Conservation (phyloP, 2,329 filamentous ascomycete genomes). For the Pseudocercospora fijiensis region DNA sequence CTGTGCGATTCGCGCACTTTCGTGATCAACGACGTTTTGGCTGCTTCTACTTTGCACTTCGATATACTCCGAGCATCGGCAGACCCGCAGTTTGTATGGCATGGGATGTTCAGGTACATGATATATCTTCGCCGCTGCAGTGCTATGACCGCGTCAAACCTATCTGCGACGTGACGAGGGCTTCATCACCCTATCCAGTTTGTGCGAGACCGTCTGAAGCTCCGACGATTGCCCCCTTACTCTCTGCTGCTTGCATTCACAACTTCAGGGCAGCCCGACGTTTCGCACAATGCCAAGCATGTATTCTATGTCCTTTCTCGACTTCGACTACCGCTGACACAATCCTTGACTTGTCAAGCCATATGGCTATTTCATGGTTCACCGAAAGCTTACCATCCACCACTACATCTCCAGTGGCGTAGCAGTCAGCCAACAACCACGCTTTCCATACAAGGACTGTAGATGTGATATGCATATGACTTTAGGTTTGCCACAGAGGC, state of each 20-base stretch:
- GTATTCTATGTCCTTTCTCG: no score
- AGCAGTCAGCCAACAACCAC: conserved; percentile 1
- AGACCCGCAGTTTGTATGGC: no score
- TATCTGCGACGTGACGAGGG: no score
- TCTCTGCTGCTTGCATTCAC: neutral
- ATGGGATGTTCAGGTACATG: no score
- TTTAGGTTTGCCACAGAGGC: neutral
- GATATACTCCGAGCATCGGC: no score
- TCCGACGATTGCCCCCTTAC: neutral
- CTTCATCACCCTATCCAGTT: no score
- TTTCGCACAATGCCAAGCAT: neutral
- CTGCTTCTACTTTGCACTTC: no score
- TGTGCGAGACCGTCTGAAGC: neutral
- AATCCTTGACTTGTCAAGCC: neutral
- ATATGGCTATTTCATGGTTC: neutral
- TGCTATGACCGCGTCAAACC: neutral
- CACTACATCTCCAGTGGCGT: neutral
- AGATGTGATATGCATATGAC: neutral
- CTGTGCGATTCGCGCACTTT: neutral
- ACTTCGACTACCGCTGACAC: no score
- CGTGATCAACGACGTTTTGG: no score
- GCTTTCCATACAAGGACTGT: neutral
- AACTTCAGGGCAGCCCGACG: neutral
- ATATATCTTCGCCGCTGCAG: no score
- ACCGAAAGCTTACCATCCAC: neutral